Evolutionary conservation across 495 filamentous ascomycete genomes (phyloP), one percentile per base, ranked within the genome.

Genomic region (Monascus purpureus): DNA sequence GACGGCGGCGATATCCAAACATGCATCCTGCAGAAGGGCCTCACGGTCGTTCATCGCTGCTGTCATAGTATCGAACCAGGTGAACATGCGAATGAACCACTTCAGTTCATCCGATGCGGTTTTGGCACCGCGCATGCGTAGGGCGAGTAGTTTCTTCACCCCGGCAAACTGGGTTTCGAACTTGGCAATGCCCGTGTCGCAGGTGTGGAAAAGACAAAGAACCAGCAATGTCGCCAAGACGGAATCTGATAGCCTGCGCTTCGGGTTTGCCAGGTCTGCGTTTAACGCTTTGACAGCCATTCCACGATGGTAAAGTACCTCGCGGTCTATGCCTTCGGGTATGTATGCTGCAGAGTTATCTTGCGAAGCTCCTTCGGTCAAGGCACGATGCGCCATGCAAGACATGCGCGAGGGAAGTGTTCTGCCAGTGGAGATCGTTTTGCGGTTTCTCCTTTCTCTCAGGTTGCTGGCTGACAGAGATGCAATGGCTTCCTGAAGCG

Each of bases 21-120:
- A 74, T 15, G 65, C 67, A 9, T 75, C 77, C 35, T 75, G 76
- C 17, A 96, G 69, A 47, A 93, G 82, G n/a, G 80, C 72, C 50
- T 94, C 88, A 35, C 87, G 74, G 49, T 94, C 82, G 43, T 95
- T 94, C 36, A 93, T 79, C 29, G 81, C 84, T 17, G 83, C 82
- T 0, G 82, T 85, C 61, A 94, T 80, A n/a, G 84, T 86, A 50
- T 94, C 88, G 42, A 92, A 84, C 72, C 86, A 94, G 11, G 85
- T 90, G 47, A 95, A 95, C 47, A 94, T 75, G n/a, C 83, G 77
- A 38, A 93, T 84, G 63, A 94, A 85, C 88, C 88, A 96, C 25
- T 74, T 77, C 18, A 82, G 73, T 32, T 84, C 79, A 13, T 68
- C 62, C 11, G 75, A 71, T 25, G 75, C 62, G 12, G 68, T 52